Percentiles rank a stretch among this genome's conserved stretches.
Conservation (phyloP, 148 eudicot species). For the Cornus florida region DNA sequence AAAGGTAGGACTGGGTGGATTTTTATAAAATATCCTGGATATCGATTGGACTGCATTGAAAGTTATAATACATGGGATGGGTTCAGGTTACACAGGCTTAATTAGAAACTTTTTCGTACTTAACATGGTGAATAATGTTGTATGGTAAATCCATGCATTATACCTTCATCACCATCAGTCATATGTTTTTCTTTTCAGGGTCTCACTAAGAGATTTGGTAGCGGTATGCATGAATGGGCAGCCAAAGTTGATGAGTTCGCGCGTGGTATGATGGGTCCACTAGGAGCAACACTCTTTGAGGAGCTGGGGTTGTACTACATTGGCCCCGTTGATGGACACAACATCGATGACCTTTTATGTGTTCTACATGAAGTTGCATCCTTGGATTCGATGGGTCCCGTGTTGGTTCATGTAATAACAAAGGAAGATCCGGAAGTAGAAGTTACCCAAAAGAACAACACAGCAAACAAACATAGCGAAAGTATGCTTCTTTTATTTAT, state of each 20-base stretch:
- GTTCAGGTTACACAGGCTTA: not conserved
- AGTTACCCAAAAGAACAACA: conserved; percentile 21
- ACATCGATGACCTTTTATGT: conserved; percentile 79
- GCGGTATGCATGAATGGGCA: conserved; percentile 86
- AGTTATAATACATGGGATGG: not conserved
- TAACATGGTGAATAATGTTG: not conserved
- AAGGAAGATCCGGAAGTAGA: conserved; percentile 40
- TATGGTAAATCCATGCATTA: not conserved
- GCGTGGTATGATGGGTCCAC: conserved; percentile 91
- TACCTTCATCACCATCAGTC: not conserved
- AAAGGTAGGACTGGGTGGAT: too few relatives aligned
- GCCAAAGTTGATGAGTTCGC: conserved; percentile 92
- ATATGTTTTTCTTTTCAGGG: conserved; percentile 36
- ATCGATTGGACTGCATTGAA: not conserved
- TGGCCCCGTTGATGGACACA: conserved; percentile 92
- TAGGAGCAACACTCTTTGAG: conserved; percentile 91
- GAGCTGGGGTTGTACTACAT: conserved; percentile 93
- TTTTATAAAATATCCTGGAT: not conserved
- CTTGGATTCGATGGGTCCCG: conserved; percentile 90
- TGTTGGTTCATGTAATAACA: conserved; percentile 81
- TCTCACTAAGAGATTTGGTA: conserved; percentile 72
- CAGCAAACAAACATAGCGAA: conserved; percentile 22
- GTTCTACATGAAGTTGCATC: conserved; percentile 84
- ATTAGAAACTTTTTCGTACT: not conserved
- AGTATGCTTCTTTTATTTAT: conserved; percentile 33